Evolutionary conservation across 805 yeast genomes (phyloP), one percentile per base, ranked within the genome.

Genomic region (Sugiyamaella smithiae): DNA sequence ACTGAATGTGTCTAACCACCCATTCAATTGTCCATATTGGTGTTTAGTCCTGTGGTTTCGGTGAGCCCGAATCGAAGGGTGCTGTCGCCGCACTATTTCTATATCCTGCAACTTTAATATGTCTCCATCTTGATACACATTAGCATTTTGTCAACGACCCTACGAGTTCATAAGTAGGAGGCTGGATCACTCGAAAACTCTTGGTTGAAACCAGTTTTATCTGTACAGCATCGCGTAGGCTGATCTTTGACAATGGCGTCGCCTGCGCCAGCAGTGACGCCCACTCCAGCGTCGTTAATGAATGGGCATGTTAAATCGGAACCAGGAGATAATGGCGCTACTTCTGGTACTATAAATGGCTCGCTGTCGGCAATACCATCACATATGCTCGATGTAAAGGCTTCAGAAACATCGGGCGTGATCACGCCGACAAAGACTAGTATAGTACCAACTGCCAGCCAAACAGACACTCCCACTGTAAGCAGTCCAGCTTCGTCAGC

Each of bases 271-370:
- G 38, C 20, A 35, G 38, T 35, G 38, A 19, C 38, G 38, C 38
- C 38, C 16, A 35, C 20, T 19, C 38, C 38, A 35, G 38, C 38
- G 38, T 35, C 38, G 19, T 19, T 35, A 12, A 35, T 35, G 38
- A 35, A 35, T 19, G 38, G 38, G 22, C 38, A 20, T 12, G 16
- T 35, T 19, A 35, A 35, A 19, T 35, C 38, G 9, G 38, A 35
- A 7, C 12, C 38, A 35, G 38, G 12, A 4, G 38, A 35, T n/a
- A 29, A 29, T 29, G 33, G 33, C 16, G 12, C 33, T n/a, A n/a
- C 33, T 16, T n/a, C 33, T 7, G 33, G 33, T 16, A 29, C 33
- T 16, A 29, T 29, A n/a, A 35, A 35, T 19, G 38, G 38, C 12
- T 35, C 38, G 20, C 22, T 35, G 4, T 35, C 38, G 22, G 38